phyloP scores from a whole-genome alignment of 495 filamentous ascomycete genomes.

The Pyrenula massariospora region DNA sequence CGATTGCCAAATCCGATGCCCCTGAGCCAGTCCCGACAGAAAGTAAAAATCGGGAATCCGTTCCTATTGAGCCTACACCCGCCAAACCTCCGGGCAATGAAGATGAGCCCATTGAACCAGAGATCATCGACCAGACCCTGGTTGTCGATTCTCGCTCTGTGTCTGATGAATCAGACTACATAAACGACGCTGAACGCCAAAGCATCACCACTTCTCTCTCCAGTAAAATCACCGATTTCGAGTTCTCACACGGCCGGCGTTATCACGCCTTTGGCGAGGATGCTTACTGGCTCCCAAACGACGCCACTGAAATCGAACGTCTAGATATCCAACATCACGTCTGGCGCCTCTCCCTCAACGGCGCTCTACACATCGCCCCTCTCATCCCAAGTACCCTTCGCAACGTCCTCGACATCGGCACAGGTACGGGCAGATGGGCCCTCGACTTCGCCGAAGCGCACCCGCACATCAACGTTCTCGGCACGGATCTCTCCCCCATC shows the following conservation, averaged over 20 bases:
- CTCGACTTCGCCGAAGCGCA: constrained; percentile 34
- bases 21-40: not conserved
- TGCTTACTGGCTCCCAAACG: constrained; percentile 50
- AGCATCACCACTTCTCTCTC: not conserved
- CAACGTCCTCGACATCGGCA: constrained; percentile 32
- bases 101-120: not conserved
- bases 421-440: constrained; percentile 40
- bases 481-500: constrained; percentile 38
- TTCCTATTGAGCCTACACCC: not conserved
- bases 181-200: not conserved
- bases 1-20: not conserved
- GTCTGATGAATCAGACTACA: not conserved
- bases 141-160: not conserved
- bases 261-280: constrained; percentile 53
- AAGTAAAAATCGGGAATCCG: no score
- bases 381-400: constrained; percentile 5
- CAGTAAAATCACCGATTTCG: not conserved
- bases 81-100: not conserved
- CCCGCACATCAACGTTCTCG: constrained; percentile 7
- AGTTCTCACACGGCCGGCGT: constrained; percentile 35
- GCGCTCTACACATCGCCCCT: constrained; percentile 38
- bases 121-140: not conserved
- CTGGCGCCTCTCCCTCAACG: constrained; percentile 28
- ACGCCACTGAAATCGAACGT: constrained; percentile 21
- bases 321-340: constrained; percentile 39